Base-by-base conservation (phyloP, 306 rosid genomes). In the Castanea mollissima region DNA sequence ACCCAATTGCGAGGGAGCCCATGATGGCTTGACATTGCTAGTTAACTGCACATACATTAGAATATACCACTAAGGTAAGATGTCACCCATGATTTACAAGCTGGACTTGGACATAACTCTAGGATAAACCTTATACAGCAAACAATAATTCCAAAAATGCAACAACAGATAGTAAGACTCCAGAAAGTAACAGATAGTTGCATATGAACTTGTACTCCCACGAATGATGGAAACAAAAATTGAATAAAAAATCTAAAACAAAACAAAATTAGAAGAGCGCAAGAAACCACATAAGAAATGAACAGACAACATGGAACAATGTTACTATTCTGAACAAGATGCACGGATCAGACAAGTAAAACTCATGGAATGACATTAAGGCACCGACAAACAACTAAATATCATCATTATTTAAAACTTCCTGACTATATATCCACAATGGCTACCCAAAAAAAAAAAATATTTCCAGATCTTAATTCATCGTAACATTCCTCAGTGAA, bases 1-100 rank as follows among this genome's bases (percentile, higher is more conserved):
- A 67, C 86, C 85, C 9, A 86, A 82, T 71, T 83, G 83, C 4
- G 80, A 75, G 3, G 44, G 72, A 27, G 41, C 25, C 78, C 62
- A 88, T 0, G 91, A 88, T 3, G 94, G 69, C 81, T 88, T 94
- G 3, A 85, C 56, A 55, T 70, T 76, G 55, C 91, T 79, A 0
- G 86, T 74, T 16, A 92, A 80, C 98, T 94, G 93, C 89, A 84
- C 5, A 74, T 44, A 6, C 46, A 83, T 1, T 29, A 34, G 1
- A 74, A 31, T 19, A 62, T 16, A 68, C 21, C n/a, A 6, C 64
- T 20, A 64, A 27, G 18, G 38, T 4, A 60, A 79, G 20, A 12
- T 18, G 49, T 63, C 57, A 64, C 20, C 78, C 74, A 73, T 10
- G 41, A 18, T 34, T 34, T 55, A 19, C 25, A 34, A 34, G 72